These are phyloP conservation scores for Ophiobolus disseminans DNA, from an alignment of 2,329 filamentous ascomycete genomes.

Conservation along the genomic window DNA sequence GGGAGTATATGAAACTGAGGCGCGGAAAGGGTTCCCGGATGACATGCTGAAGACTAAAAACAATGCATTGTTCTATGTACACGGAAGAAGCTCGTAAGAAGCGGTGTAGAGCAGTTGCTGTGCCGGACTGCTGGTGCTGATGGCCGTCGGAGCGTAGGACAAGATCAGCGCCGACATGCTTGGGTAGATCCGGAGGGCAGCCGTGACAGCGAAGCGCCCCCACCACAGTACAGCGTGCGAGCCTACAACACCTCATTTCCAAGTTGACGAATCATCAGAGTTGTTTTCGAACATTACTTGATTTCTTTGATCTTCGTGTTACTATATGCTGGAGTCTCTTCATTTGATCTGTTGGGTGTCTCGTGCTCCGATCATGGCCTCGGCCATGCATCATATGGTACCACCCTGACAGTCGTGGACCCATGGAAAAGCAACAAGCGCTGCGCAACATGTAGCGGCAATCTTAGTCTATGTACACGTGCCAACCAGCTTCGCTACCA, in stretches of 20 bases:
- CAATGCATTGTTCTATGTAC: constrained; percentile 52
- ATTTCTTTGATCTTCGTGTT: no score
- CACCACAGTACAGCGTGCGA: constrained; percentile 18
- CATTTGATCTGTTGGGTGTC: neutral
- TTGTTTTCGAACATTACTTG: no score
- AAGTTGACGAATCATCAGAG: no score
- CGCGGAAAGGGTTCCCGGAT: constrained; percentile 50
- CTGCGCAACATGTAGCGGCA: neutral
- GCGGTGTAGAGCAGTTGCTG: constrained; percentile 26
- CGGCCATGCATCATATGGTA: neutral
- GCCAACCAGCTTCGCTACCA: constrained; percentile 63
- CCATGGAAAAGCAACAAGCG: neutral
- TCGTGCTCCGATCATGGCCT: neutral
- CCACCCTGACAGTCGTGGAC: neutral
- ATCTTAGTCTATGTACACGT: constrained; percentile 65
- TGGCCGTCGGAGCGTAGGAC: constrained; percentile 22
- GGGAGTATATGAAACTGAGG: constrained; percentile 38
- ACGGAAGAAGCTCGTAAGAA: constrained; percentile 32
- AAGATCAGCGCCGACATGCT: constrained; percentile 25
- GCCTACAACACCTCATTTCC: constrained; percentile 12
- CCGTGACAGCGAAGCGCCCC: constrained; percentile 32
- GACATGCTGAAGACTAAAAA: constrained; percentile 46
- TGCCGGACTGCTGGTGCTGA: constrained; percentile 29
- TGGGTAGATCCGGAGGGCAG: constrained; percentile 29
- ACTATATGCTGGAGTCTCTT: no score